phyloP scores from a whole-genome alignment of 305 asterid species.

The Ajuga reptans region DNA sequence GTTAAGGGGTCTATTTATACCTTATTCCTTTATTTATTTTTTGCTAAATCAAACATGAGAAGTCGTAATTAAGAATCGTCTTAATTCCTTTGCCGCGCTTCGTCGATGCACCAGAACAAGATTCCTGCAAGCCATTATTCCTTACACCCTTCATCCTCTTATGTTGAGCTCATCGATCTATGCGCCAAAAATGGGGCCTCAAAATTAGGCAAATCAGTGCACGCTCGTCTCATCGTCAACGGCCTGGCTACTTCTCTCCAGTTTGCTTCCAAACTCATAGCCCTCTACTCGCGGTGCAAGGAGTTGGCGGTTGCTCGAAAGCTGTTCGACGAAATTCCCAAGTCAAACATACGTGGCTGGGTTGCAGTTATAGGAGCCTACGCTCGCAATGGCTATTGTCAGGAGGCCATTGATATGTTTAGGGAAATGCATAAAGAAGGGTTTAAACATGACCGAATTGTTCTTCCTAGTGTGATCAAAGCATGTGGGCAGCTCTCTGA shows the following conservation, averaged over 20 bases:
- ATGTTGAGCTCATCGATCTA: constrained; percentile 32
- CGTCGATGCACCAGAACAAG: constrained; percentile 5
- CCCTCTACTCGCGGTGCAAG: constrained; percentile 36
- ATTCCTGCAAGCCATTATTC: not conserved
- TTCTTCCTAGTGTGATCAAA: constrained; percentile 55
- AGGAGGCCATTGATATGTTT: constrained; percentile 39
- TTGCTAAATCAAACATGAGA: not conserved
- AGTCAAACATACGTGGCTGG: constrained; percentile 42
- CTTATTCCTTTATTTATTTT: no score
- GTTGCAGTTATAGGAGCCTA: constrained; percentile 45
- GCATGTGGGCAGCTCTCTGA: constrained; percentile 50
- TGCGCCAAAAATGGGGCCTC: constrained; percentile 30
- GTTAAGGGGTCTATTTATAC: no score
- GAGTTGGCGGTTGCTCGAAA: constrained; percentile 36
- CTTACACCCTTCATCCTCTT: constrained; percentile 21
- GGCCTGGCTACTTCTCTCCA: constrained; percentile 35
- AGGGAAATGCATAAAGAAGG: constrained; percentile 37
- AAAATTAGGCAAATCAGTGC: constrained; percentile 38
- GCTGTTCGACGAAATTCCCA: constrained; percentile 59
- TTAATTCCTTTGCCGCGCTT: not conserved
- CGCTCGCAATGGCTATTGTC: constrained; percentile 39
- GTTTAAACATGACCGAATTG: constrained; percentile 30
- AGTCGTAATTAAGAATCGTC: not conserved
- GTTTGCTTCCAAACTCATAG: constrained; percentile 40
- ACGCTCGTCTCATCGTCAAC: constrained; percentile 46